Evolutionary conservation across 805 yeast genomes (phyloP), one percentile per base, ranked within the genome.

Genomic region (Wickerhamomyces chaumierensis): DNA sequence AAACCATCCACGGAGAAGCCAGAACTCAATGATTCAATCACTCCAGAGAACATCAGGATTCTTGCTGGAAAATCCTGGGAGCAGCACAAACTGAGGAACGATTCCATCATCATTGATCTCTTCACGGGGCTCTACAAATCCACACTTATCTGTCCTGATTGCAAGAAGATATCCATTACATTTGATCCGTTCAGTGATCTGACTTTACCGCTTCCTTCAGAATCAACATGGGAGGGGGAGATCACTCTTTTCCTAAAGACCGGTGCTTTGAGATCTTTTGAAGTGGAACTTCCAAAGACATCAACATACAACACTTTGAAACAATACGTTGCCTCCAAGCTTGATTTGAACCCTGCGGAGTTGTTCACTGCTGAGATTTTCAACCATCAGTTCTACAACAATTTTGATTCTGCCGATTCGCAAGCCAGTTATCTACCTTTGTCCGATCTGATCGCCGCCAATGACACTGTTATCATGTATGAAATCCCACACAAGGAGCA

Each of bases 181-280:
- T 92, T 88, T 61, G 98, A 90, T 56, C 97, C 98, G 0, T 90
- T 77, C 53, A 85, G 78, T 60, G 96, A 87, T 53, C 62, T 90
- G 46, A 87, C 98, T 0, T 62, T 90, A 34, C 97, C 97, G 0
- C 64, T 90, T 18, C 97, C 97, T 0, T 73, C 80, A 2, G 73
- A 73, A 35, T 73, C 77, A 36, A 65, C 70, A 36, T 88, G 96
- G 95, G 60, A 64, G 25, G 79, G 77, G 32, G 69, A 69, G 17
- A 66, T 90, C 28, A 64, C 71, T 2, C 61, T 85, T 15, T 69
- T 87, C 25, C 77, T 83, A n/a, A 70, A 73, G 29, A 55, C 61
- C 16, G 73, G 77, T 7, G 59, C 56, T 9, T 73, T 79, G 1
- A 59, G 61, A 38, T 36, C 56, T 8, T 60, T 86, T 6, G 90